These are phyloP conservation scores for Ophiostoma piceae DNA, from an alignment of 2,329 filamentous ascomycete species.

Conservation along the genomic window DNA sequence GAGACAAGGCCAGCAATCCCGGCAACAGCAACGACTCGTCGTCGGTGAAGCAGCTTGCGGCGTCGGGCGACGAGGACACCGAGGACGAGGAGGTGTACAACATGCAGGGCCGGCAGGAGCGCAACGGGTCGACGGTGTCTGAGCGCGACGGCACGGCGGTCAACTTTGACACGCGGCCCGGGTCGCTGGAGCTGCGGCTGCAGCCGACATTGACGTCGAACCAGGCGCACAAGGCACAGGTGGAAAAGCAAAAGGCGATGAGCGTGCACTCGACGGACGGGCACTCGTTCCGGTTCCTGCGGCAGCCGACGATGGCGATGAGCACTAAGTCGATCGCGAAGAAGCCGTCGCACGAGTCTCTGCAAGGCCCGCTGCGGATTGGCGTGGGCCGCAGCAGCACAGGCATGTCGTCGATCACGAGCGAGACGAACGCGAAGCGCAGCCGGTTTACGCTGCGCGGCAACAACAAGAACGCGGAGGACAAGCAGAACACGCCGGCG, in stretches of 20 bases:
- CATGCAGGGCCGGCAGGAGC: constrained; percentile 15
- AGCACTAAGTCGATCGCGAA: constrained; percentile 35
- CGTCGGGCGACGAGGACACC: constrained; percentile 39
- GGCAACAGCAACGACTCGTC: constrained; percentile 11
- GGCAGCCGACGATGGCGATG: constrained; percentile 33
- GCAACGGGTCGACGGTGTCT: constrained; percentile 31
- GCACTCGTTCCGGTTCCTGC: constrained; percentile 50
- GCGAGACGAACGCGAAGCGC: constrained; percentile 32
- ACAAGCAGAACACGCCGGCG: constrained; percentile 38
- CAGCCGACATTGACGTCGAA: constrained; percentile 69
- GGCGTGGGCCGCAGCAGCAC: constrained; percentile 44
- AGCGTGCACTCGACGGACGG: constrained; percentile 47
- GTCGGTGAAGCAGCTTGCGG: constrained; percentile 28
- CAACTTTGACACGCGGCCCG: constrained; percentile 56
- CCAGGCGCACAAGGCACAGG: constrained; percentile 36
- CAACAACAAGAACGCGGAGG: constrained; percentile 35
- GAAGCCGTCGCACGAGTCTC: constrained; percentile 54
- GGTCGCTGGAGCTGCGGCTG: constrained; percentile 74
- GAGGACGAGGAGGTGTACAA: constrained; percentile 39
- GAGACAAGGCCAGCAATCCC: constrained; percentile 33
- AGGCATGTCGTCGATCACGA: constrained; percentile 36
- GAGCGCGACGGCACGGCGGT: constrained; percentile 38
- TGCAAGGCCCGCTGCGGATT: constrained; percentile 41
- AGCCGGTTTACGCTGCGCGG: constrained; percentile 52
- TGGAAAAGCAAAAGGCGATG: constrained; percentile 43